Conservation (phyloP, 257 asterid genomes). For the Galeopsis tetrahit region DNA sequence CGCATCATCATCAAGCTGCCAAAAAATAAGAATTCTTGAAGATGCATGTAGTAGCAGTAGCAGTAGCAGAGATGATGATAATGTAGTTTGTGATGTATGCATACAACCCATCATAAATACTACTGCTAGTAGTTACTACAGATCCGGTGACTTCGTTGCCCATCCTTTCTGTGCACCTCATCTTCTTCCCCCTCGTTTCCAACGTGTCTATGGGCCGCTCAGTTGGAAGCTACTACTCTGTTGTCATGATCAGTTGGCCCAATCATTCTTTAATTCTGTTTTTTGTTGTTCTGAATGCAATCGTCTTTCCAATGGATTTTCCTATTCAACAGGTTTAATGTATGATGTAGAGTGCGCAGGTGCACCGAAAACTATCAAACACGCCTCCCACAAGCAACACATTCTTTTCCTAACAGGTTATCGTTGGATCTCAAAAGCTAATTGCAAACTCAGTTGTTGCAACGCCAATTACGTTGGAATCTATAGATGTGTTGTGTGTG, state of each 20-base stretch:
- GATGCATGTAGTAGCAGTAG: too few relatives aligned
- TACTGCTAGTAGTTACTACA: background rate
- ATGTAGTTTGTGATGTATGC: background rate
- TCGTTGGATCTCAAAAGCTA: background rate
- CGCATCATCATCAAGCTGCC: background rate
- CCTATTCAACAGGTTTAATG: background rate
- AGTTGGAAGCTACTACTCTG: background rate
- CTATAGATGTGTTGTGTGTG: constrained; percentile 7
- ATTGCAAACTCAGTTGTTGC: background rate
- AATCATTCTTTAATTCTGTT: background rate
- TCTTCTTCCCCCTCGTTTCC: background rate
- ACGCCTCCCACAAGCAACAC: constrained; percentile 12
- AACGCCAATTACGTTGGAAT: background rate
- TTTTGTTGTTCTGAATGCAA: background rate
- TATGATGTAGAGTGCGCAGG: background rate
- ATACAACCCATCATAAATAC: background rate
- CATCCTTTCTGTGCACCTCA: background rate
- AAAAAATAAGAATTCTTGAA: too few relatives aligned
- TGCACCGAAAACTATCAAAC: constrained; percentile 1
- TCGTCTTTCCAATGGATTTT: constrained; percentile 16
- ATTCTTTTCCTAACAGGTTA: background rate
- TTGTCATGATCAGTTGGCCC: background rate
- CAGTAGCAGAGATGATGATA: too few relatives aligned
- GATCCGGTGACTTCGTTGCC: background rate
- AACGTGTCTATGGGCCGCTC: background rate